phyloP scores from a whole-genome alignment of 2,329 filamentous ascomycete genomes.

The Epichloe coenophiala region DNA sequence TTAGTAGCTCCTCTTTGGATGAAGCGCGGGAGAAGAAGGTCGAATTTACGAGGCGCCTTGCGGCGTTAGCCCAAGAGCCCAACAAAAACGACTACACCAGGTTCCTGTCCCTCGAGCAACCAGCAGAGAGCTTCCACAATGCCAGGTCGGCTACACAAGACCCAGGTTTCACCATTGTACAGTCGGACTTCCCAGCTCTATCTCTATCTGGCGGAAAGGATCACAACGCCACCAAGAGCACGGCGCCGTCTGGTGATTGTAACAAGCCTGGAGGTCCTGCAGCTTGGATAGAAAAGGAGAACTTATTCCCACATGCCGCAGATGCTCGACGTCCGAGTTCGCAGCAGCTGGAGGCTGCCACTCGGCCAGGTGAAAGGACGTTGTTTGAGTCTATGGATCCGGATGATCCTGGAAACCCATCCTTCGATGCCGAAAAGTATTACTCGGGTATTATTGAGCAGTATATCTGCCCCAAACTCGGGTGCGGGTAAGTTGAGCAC shows the following conservation, averaged over 20 bases:
- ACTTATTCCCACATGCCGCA: constrained; percentile 5
- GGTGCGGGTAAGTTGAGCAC: constrained; percentile 33
- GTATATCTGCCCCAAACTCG: constrained; percentile 39
- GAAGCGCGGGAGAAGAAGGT: constrained; percentile 23
- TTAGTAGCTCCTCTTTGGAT: constrained; percentile 21
- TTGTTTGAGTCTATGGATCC: constrained; percentile 11
- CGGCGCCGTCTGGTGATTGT: background rate
- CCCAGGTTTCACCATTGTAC: background rate
- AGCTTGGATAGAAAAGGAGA: background rate
- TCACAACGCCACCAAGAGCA: background rate
- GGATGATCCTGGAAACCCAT: constrained; percentile 31
- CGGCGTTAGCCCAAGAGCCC: constrained; percentile 13
- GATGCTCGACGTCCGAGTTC: constrained; percentile 9
- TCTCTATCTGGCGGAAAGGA: background rate
- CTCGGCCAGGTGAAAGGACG: constrained; percentile 6
- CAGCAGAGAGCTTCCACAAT: background rate
- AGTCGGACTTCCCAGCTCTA: background rate
- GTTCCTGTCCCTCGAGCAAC: constrained; percentile 10
- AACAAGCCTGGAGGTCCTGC: background rate
- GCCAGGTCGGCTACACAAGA: background rate
- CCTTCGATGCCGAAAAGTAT: constrained; percentile 36
- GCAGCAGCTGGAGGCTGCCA: constrained; percentile 9
- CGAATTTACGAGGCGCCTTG: constrained; percentile 20
- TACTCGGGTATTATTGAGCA: constrained; percentile 25
- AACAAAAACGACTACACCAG: constrained; percentile 15